Evolutionary conservation across 768 basidiomycete species (phyloP), one percentile per base, ranked within the genome.

Genomic region (Pluteus cervinus): DNA sequence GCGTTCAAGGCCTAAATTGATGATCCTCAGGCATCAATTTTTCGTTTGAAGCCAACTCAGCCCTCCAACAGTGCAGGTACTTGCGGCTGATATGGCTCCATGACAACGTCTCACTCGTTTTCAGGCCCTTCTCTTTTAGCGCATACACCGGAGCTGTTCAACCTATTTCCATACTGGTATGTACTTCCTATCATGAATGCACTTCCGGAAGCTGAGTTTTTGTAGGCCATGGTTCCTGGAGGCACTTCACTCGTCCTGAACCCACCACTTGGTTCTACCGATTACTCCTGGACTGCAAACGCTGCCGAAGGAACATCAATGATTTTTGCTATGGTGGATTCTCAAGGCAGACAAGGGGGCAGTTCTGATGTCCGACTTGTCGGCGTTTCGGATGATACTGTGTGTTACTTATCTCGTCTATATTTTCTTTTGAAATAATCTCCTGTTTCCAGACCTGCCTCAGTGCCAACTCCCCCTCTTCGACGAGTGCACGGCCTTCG

Each of bases 61-160:
- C 78, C 22, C 58, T 81, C 29, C 61, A 69, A 42, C 79, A 85
- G 54, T 84, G 82, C 71, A 60, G 68, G 81, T 76, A 47, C 49
- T 68, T 47, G 33, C 17, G 30, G 17, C 40, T 53, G 12, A 49
- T 33, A 11, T 33, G n/a, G n/a, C n/a, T n/a, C 21, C 15, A 11
- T 38, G 11, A 22, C 38, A 24, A 44, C 30, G 33, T 12, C 36
- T 32, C 28, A 28, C 24, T 30, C 5, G 25, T 20, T 45, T 29
- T 29, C 25, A 79, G 78, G 37, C 56, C 69, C 5, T 79, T 67
- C 46, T 33, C 47, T 5, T 71, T 81, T 44, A 67, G 57, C 39
- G 60, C 48, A 0, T 82, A 71, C 45, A 21, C 40, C 11, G 49
- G 41, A 4, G 80, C 79, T 3, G 39, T 56, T 14, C 65, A 73